A percentile compares a stretch with the other conserved stretches of the same genome.
Evolutionary conservation across 495 filamentous ascomycete species (phyloP).

Genomic region (Aspergillus sclerotioniger): DNA sequence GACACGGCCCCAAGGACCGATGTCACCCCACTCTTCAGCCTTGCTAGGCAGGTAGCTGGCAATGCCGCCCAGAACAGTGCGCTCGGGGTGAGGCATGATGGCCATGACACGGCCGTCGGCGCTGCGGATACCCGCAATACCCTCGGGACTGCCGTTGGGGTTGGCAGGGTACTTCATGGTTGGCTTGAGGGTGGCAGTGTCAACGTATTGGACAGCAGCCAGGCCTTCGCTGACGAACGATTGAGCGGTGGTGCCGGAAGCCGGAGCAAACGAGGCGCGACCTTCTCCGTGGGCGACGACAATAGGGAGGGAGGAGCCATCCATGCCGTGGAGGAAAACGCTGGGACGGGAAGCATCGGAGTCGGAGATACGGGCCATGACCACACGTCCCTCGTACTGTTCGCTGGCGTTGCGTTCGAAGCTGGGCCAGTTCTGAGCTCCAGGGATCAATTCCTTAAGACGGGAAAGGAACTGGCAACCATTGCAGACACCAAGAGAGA

Average conservation of each 20-base stretch:
- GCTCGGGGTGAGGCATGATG: slow-evolving; percentile 96
- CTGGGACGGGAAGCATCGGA: slow-evolving; percentile 55
- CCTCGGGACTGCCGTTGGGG: slow-evolving; percentile 86
- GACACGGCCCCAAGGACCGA: slow-evolving; percentile 82
- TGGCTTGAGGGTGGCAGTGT: slow-evolving; percentile 66
- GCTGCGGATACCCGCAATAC: slow-evolving; percentile 79
- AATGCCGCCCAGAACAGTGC: slow-evolving; percentile 81
- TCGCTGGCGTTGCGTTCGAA: slow-evolving; percentile 84
- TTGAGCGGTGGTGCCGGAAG: slow-evolving; percentile 33
- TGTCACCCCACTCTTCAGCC: slow-evolving; percentile 74
- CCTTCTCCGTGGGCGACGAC: slow-evolving; percentile 92
- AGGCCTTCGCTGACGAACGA: slow-evolving; percentile 60
- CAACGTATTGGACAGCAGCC: slow-evolving; percentile 76
- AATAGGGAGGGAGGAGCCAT: slow-evolving; percentile 78
- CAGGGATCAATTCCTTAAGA: slow-evolving; percentile 81
- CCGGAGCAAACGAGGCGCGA: slow-evolving; percentile 67
- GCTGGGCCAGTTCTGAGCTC: slow-evolving; percentile 78
- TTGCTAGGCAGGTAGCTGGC: slow-evolving; percentile 70
- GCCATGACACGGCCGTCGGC: slow-evolving; percentile 83
- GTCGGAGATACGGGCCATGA: slow-evolving; percentile 80
- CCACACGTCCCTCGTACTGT: slow-evolving; percentile 88
- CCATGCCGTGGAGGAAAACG: slow-evolving; percentile 95
- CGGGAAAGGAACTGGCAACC: slow-evolving; percentile 93
- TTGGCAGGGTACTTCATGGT: slow-evolving; percentile 89
- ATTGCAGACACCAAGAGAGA: slow-evolving; percentile 94